phyloP scores from a whole-genome alignment of 345 rosid genomes.

The Pistacia atlantica region DNA sequence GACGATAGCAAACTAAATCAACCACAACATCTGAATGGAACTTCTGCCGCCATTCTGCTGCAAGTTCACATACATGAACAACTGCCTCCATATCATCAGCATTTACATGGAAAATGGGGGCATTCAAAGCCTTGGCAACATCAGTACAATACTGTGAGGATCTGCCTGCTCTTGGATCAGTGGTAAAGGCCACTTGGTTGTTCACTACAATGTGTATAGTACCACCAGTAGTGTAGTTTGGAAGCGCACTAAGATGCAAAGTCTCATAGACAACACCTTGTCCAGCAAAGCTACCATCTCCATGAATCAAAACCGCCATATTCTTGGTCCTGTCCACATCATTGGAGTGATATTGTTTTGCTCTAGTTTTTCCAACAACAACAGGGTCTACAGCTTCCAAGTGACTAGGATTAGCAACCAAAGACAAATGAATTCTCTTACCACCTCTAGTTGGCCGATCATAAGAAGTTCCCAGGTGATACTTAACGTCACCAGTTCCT shows the following conservation, averaged over 20 bases:
- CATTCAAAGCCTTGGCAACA: constrained; percentile 84
- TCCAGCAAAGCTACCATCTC: constrained; percentile 92
- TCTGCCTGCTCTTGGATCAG: constrained; percentile 78
- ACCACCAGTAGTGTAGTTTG: constrained; percentile 77
- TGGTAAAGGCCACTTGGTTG: constrained; percentile 89
- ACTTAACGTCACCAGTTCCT: constrained; percentile 85
- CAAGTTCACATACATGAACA: constrained; percentile 77
- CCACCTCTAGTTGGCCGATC: constrained; percentile 92
- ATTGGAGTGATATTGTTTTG: constrained; percentile 74
- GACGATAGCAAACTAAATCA: constrained; percentile 77
- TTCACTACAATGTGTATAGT: constrained; percentile 86
- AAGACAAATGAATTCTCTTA: constrained; percentile 77
- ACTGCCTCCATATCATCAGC: constrained; percentile 85
- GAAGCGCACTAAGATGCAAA: constrained; percentile 88
- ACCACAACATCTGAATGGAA: constrained; percentile 85
- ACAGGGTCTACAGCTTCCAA: constrained; percentile 90
- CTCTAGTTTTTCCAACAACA: constrained; percentile 83
- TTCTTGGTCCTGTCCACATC: constrained; percentile 67
- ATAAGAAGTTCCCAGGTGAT: constrained; percentile 85
- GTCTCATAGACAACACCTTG: constrained; percentile 91
- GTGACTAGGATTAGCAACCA: constrained; percentile 91
- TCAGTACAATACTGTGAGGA: constrained; percentile 89
- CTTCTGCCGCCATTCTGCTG: constrained; percentile 88
- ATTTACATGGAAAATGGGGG: constrained; percentile 80
- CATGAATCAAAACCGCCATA: constrained; percentile 79